A percentile compares a stretch with the other conserved stretches of the same genome.
phyloP scores from a whole-genome alignment of 2,329 filamentous ascomycete genomes.

The Scedosporium boydii region DNA sequence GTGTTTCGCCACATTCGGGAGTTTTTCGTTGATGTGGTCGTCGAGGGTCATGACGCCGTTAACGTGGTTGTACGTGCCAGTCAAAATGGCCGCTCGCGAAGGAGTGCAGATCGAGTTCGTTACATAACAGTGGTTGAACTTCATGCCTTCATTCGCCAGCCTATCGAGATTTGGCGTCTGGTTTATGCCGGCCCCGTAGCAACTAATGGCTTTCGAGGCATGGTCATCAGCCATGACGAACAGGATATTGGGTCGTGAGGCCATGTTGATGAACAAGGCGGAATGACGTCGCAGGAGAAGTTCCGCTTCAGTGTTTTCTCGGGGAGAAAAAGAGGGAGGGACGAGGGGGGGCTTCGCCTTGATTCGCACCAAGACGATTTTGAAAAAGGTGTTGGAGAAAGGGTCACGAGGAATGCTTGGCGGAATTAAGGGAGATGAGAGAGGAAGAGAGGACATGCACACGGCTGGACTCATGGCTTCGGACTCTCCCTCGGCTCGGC shows the following conservation, averaged over 20 bases:
- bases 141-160: conserved; percentile 37
- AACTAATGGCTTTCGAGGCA: conserved; percentile 38
- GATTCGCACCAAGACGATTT: too few species aligned
- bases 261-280: too few species aligned
- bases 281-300: too few species aligned
- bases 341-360: too few species aligned
- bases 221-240: conserved; percentile 49
- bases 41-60: conserved; percentile 41
- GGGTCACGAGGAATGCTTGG: too few species aligned
- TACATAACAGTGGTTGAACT: conserved; percentile 44
- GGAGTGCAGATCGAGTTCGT: conserved; percentile 45
- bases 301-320: too few species aligned
- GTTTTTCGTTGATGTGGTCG: conserved; percentile 36
- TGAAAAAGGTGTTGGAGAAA: too few species aligned
- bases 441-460: too few species aligned
- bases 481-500: too few species aligned
- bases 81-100: conserved; percentile 38
- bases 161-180: conserved; percentile 41
- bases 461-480: too few species aligned
- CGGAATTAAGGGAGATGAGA: too few species aligned
- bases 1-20: conserved; percentile 42
- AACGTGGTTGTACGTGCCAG: conserved; percentile 42
- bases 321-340: too few species aligned
- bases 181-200: conserved; percentile 42
- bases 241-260: conserved; percentile 19